These are phyloP conservation scores for Mycena rebaudengoi DNA, from an alignment of 768 basidiomycete genomes.

Conservation along the genomic window DNA sequence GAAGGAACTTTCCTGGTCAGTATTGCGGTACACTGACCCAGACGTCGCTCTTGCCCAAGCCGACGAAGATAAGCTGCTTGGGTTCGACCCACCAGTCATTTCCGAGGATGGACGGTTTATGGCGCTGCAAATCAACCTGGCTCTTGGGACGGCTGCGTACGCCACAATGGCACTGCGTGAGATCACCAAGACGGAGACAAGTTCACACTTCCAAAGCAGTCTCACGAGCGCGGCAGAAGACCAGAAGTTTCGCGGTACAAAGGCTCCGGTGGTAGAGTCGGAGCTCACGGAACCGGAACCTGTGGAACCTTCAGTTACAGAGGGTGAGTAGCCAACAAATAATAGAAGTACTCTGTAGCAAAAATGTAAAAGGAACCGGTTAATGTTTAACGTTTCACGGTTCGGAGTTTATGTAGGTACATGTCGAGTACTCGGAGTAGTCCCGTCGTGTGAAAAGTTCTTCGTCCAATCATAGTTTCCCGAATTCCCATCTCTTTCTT, in stretches of 20 bases:
- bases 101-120: constrained; percentile 82
- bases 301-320: too few relatives aligned
- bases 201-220: constrained; percentile 87
- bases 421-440: too few relatives aligned
- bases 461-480: too few relatives aligned
- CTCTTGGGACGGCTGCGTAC: constrained; percentile 92
- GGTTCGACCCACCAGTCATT: constrained; percentile 74
- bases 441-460: too few relatives aligned
- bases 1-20: constrained; percentile 80
- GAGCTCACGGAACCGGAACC: too few relatives aligned
- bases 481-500: too few relatives aligned
- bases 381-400: too few relatives aligned
- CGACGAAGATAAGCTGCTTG: constrained; percentile 92
- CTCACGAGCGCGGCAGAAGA: constrained; percentile 84
- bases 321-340: too few relatives aligned
- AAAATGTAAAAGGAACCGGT: too few relatives aligned
- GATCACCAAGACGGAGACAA: constrained; percentile 95
- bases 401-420: too few relatives aligned
- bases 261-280: constrained; percentile 36
- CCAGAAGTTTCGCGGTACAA: constrained; percentile 77
- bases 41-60: constrained; percentile 92
- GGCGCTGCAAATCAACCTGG: constrained; percentile 86
- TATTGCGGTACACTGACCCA: constrained; percentile 91
- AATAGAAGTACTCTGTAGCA: constrained; percentile 3
- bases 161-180: constrained; percentile 98